phyloP scores from a whole-genome alignment of 2,329 filamentous ascomycete species.

The Epicoccum nigrum region DNA sequence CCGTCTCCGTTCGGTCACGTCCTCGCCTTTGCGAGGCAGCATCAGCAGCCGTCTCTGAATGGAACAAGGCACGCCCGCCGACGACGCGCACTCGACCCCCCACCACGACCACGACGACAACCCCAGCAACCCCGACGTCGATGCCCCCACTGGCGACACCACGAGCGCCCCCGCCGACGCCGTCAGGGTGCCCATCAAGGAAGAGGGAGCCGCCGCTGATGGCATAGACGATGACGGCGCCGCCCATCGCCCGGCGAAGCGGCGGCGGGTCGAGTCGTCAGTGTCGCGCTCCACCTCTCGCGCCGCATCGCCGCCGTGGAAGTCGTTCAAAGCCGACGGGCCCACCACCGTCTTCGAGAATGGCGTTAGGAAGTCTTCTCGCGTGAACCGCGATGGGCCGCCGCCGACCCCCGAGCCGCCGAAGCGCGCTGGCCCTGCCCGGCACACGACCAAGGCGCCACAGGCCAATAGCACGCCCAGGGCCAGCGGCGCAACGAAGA shows the following conservation, averaged over 20 bases:
- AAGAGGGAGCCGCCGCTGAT: conserved; percentile 29
- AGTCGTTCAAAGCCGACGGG: conserved; percentile 80
- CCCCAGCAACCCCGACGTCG: conserved; percentile 24
- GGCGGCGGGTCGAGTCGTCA: conserved; percentile 59
- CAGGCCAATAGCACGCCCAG: conserved; percentile 40
- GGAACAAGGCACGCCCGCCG: conserved; percentile 40
- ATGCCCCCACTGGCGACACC: conserved; percentile 4
- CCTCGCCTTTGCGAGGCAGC: conserved; percentile 22
- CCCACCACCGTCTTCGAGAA: conserved; percentile 80
- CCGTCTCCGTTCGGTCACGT: conserved; percentile 37
- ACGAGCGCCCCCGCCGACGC: conserved; percentile 9
- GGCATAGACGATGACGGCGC: conserved; percentile 31
- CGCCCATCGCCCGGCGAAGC: conserved; percentile 59
- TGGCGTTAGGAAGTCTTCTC: conserved; percentile 66
- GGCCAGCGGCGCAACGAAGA: conserved; percentile 27
- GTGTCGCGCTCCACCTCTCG: conserved; percentile 46
- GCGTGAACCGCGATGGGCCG: conserved; percentile 55
- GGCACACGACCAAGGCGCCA: conserved; percentile 31
- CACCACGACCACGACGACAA: conserved; percentile 25
- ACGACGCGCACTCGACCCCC: conserved; percentile 34
- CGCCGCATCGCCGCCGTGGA: conserved; percentile 88
- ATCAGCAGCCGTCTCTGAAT: conserved; percentile 31
- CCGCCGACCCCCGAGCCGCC: conserved; percentile 58
- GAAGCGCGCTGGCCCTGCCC: conserved; percentile 35
- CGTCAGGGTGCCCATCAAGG: conserved; percentile 38